These are phyloP conservation scores for Ustilago vetiveriae DNA, from an alignment of 1,284 basidiomycete genomes.

Conservation along the genomic window DNA sequence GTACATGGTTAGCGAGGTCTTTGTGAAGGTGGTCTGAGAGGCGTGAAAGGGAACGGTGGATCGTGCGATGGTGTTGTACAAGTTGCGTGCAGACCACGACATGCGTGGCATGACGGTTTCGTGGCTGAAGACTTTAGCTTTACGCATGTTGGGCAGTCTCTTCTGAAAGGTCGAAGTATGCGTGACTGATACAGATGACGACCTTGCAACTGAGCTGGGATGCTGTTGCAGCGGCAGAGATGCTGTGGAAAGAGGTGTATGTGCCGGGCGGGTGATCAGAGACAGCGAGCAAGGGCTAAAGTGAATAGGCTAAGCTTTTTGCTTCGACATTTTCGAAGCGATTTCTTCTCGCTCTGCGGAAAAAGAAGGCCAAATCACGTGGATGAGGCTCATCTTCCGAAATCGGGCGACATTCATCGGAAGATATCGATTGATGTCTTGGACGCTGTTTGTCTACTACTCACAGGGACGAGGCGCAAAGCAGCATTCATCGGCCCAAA, in stretches of 20 bases:
- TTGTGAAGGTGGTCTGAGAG: slow-evolving; percentile 73
- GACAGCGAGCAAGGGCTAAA: neutral
- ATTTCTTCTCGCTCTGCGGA: slow-evolving; percentile 15
- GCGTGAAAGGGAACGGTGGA: slow-evolving; percentile 61
- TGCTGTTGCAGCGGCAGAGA: too few relatives aligned
- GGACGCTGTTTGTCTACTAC: too few relatives aligned
- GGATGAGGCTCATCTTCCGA: neutral
- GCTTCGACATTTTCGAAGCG: too few relatives aligned
- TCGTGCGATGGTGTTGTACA: slow-evolving; percentile 77
- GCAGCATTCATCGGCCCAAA: too few relatives aligned
- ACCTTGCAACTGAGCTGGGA: too few relatives aligned
- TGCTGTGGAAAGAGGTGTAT: too few relatives aligned
- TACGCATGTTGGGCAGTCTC: slow-evolving; percentile 45
- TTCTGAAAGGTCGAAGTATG: too few relatives aligned
- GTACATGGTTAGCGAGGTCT: slow-evolving; percentile 77
- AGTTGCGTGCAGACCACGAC: slow-evolving; percentile 78
- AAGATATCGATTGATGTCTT: neutral
- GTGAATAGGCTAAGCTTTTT: too few relatives aligned
- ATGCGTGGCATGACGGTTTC: slow-evolving; percentile 62
- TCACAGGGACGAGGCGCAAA: too few relatives aligned
- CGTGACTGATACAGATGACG: too few relatives aligned
- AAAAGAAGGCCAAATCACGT: slow-evolving; percentile 24
- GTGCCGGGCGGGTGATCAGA: neutral
- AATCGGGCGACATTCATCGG: neutral
- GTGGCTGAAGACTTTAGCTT: slow-evolving; percentile 59